Evolutionary conservation across 106 monocot genomes (phyloP).

Genomic region (Dendrobium catenatum): DNA sequence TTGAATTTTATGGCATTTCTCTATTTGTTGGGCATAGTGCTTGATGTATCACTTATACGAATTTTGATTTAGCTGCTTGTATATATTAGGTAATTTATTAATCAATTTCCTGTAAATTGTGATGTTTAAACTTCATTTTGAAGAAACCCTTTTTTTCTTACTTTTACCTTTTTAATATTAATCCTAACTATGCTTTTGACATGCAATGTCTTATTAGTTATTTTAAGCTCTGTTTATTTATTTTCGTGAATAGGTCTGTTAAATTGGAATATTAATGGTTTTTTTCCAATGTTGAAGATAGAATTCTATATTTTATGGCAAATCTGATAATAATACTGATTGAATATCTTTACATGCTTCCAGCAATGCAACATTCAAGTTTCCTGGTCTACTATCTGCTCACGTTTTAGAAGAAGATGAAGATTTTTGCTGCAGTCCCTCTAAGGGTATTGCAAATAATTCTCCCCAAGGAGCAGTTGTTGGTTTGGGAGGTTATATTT

Average conservation of each 20-base stretch:
- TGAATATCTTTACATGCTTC: conserved; percentile 11
- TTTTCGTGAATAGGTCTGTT: neutral
- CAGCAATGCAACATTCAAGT: conserved; percentile 77
- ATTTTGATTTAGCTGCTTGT: neutral
- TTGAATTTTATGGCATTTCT: neutral
- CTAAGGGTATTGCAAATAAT: conserved; percentile 15
- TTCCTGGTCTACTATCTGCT: conserved; percentile 54
- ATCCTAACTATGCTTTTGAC: neutral
- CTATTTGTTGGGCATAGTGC: neutral
- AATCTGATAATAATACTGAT: neutral
- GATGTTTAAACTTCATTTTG: neutral
- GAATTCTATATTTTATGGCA: neutral
- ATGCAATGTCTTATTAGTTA: neutral
- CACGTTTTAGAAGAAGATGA: conserved; percentile 82
- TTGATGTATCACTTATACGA: neutral
- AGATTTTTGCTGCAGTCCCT: conserved; percentile 36
- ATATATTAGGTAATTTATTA: neutral
- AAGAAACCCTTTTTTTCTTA: neutral
- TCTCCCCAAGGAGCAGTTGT: conserved; percentile 25
- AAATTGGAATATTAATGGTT: neutral
- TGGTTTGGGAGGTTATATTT: conserved; percentile 2
- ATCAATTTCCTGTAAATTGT: neutral
- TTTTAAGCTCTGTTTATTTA: neutral
- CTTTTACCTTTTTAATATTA: neutral
- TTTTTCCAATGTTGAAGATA: neutral